Evolutionary conservation across 2,329 filamentous ascomycete genomes (phyloP).

Genomic region (Fusarium sp.): DNA sequence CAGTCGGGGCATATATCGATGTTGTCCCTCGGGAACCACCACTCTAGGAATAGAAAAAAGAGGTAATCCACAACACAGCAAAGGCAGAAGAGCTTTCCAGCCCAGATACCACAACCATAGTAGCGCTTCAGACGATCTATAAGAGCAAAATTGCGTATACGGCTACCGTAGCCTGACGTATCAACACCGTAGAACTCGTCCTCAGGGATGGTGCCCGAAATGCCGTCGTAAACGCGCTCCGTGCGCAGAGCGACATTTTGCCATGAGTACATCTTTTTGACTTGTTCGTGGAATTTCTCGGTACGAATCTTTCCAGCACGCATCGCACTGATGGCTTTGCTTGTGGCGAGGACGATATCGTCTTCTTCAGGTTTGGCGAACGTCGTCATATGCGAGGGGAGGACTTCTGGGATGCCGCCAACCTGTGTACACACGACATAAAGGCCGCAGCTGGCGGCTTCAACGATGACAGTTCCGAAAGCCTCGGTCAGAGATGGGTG

Average conservation of each 20-base stretch:
- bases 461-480: conserved; percentile 97
- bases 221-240: conserved; percentile 94
- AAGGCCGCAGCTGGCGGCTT: conserved; percentile 93
- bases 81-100: conserved; percentile 94
- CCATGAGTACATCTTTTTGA: conserved; percentile 99
- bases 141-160: conserved; percentile 86
- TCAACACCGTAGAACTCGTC: conserved; percentile 90
- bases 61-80: conserved; percentile 95
- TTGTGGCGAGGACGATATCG: conserved; percentile 89
- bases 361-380: conserved; percentile 98
- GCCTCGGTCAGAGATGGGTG: conserved; percentile 96
- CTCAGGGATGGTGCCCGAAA: conserved; percentile 85
- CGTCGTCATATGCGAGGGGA: conserved; percentile 95
- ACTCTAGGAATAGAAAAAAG: conserved; percentile 87
- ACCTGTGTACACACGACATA: conserved; percentile 98
- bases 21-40: conserved; percentile 82
- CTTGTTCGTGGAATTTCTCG: conserved; percentile 94
- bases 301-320: conserved; percentile 88
- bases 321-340: conserved; percentile 86
- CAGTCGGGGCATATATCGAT: conserved; percentile 93
- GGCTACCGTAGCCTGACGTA: conserved; percentile 73
- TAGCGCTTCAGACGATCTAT: conserved; percentile 96
- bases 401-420: conserved; percentile 94
- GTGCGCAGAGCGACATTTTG: conserved; percentile 93
- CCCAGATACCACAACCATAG: conserved; percentile 98